Conservation (phyloP, 352 stramenopile genomes). For the Achlya hypogyna region DNA sequence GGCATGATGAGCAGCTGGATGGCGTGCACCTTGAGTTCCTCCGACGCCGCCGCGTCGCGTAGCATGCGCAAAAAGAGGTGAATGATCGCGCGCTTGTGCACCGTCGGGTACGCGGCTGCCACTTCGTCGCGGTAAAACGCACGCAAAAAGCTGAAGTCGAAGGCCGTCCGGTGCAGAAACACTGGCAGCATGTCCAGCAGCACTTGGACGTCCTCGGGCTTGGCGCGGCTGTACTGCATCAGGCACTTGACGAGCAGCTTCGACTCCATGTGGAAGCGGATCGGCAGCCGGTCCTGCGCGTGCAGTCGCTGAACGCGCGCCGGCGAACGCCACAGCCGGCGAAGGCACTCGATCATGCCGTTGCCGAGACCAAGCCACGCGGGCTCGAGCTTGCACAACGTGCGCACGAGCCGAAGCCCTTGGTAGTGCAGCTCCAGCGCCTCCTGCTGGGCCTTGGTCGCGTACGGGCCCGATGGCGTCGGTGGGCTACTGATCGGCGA, state of each 20-base stretch:
- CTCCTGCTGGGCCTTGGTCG: slow-evolving; percentile 73
- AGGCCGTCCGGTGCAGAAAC: slow-evolving; percentile 88
- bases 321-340: slow-evolving; percentile 91
- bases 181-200: slow-evolving; percentile 93
- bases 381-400: slow-evolving; percentile 84
- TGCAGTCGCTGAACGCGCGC: slow-evolving; percentile 64
- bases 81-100: slow-evolving; percentile 80
- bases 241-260: slow-evolving; percentile 92
- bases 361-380: slow-evolving; percentile 79
- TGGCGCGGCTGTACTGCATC: slow-evolving; percentile 87
- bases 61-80: slow-evolving; percentile 86
- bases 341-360: slow-evolving; percentile 88
- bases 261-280: slow-evolving; percentile 93
- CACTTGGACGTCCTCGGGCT: slow-evolving; percentile 92
- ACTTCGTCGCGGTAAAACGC: slow-evolving; percentile 83
- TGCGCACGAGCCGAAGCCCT: slow-evolving; percentile 87
- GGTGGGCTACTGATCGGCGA: slow-evolving; percentile 16
- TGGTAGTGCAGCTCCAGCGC: slow-evolving; percentile 93
- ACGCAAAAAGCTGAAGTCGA: slow-evolving; percentile 94
- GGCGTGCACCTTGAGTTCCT: slow-evolving; percentile 89
- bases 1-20: slow-evolving; percentile 92
- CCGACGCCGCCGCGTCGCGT: slow-evolving; percentile 48
- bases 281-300: slow-evolving; percentile 65
- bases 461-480: slow-evolving; percentile 36
- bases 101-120: slow-evolving; percentile 42